Conservation (phyloP, 306 rosid species). For the Carpinus fangiana region DNA sequence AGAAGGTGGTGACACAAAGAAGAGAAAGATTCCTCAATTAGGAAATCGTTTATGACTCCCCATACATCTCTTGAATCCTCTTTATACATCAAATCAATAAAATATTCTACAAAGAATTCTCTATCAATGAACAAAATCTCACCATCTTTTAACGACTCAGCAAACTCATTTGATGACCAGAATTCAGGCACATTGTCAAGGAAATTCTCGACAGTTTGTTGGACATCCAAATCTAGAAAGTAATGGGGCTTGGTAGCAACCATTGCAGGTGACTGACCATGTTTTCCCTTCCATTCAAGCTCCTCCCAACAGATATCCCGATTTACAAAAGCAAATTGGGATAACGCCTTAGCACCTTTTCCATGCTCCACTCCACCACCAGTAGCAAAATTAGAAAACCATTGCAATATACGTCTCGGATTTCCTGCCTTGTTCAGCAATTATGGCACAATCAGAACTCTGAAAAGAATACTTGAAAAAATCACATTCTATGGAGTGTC, state of each 20-base stretch:
- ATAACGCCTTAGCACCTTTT: slow-evolving; percentile 72
- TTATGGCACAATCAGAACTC: slow-evolving; percentile 35
- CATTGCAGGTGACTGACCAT: slow-evolving; percentile 95
- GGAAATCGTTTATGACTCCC: slow-evolving; percentile 62
- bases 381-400: slow-evolving; percentile 66
- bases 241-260: slow-evolving; percentile 97
- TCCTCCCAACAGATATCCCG: slow-evolving; percentile 96
- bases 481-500: slow-evolving; percentile 2
- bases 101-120: slow-evolving; percentile 58
- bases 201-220: slow-evolving; percentile 73
- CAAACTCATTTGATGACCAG: slow-evolving; percentile 85
- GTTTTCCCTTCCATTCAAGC: slow-evolving; percentile 95
- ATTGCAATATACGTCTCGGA: slow-evolving; percentile 57
- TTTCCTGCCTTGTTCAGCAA: slow-evolving; percentile 59
- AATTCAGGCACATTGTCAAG: slow-evolving; percentile 80
- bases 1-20: slow-evolving; percentile 78
- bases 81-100: slow-evolving; percentile 66
- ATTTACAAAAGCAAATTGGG: slow-evolving; percentile 78
- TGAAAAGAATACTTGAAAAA: slow-evolving; percentile 15
- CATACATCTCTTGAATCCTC: slow-evolving; percentile 64
- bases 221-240: slow-evolving; percentile 81
- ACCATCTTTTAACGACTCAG: slow-evolving; percentile 80
- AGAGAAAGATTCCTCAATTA: slow-evolving; percentile 67
- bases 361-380: slow-evolving; percentile 63
- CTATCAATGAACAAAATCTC: slow-evolving; percentile 70